A percentile compares a stretch with the other conserved stretches of the same genome.
These are phyloP conservation scores for Fusarium ambrosium DNA, from an alignment of 2,329 filamentous ascomycete species.

Conservation along the genomic window DNA sequence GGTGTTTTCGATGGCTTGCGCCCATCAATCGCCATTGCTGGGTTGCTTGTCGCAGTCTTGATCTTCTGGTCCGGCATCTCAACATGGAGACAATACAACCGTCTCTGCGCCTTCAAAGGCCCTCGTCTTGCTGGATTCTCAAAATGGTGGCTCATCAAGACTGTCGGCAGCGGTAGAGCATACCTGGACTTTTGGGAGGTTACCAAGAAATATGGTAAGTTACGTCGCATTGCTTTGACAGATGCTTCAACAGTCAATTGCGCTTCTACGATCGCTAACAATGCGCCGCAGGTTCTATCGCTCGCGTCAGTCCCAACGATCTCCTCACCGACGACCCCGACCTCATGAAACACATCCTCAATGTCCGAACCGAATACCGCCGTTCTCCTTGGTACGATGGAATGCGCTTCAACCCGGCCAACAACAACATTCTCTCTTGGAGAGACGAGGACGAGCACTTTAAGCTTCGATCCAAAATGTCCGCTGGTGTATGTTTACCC, in stretches of 20 bases:
- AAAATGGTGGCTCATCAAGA: conserved; percentile 55
- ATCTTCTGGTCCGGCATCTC: conserved; percentile 33
- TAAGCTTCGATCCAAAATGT: conserved; percentile 63
- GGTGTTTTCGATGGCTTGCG: not conserved
- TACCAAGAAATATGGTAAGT: conserved; percentile 53
- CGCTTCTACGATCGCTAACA: not conserved
- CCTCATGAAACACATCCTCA: conserved; percentile 52
- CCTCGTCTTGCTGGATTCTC: conserved; percentile 55
- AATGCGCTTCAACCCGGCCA: conserved; percentile 64
- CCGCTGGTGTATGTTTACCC: conserved; percentile 57
- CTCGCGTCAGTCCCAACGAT: conserved; percentile 58
- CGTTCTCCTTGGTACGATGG: conserved; percentile 61
- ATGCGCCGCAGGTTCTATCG: conserved; percentile 48
- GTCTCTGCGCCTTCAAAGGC: conserved; percentile 57
- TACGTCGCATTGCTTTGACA: not conserved
- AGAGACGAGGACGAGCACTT: conserved; percentile 59
- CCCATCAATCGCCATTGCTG: conserved; percentile 26
- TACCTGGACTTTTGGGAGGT: conserved; percentile 55
- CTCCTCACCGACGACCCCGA: conserved; percentile 57
- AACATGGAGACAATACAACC: conserved; percentile 49
- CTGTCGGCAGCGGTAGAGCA: conserved; percentile 49
- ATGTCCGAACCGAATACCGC: conserved; percentile 51
- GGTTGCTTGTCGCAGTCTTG: conserved; percentile 6
- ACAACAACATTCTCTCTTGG: conserved; percentile 65
- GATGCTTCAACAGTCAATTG: not conserved